These are phyloP conservation scores for Saccharum officinarum DNA, from an alignment of 176 grass and related monocot species.

Conservation along the genomic window DNA sequence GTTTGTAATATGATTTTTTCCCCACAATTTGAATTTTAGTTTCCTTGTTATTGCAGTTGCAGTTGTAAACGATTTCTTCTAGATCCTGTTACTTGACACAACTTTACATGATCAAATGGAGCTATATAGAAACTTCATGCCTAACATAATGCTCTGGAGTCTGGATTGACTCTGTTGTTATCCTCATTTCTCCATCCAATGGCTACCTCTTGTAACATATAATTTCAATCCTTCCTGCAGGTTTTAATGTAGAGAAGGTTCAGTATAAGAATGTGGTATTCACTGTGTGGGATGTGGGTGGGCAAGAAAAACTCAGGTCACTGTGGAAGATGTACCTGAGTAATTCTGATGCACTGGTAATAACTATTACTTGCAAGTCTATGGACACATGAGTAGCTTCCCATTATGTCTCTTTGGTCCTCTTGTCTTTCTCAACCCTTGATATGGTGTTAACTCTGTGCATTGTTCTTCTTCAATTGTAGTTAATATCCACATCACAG, in stretches of 20 bases:
- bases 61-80: not conserved
- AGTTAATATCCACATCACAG: not conserved
- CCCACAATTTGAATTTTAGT: not conserved
- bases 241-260: slow-evolving; percentile 96
- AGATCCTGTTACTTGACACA: not conserved
- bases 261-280: slow-evolving; percentile 94
- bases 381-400: not conserved
- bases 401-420: not conserved
- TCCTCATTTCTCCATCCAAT: not conserved
- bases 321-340: slow-evolving; percentile 92
- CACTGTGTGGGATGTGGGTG: slow-evolving; percentile 94
- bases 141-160: not conserved
- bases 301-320: slow-evolving; percentile 88
- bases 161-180: not conserved
- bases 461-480: not conserved
- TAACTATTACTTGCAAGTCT: not conserved
- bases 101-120: not conserved
- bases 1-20: not conserved
- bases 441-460: not conserved
- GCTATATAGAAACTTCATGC: not conserved
- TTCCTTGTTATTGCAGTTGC: not conserved
- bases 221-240: slow-evolving; percentile 31
- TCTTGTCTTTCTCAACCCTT: slow-evolving; percentile 11
- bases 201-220: not conserved
- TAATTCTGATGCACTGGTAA: slow-evolving; percentile 94